phyloP scores from a whole-genome alignment of 306 rosid genomes.

The Dicorynia guianensis region DNA sequence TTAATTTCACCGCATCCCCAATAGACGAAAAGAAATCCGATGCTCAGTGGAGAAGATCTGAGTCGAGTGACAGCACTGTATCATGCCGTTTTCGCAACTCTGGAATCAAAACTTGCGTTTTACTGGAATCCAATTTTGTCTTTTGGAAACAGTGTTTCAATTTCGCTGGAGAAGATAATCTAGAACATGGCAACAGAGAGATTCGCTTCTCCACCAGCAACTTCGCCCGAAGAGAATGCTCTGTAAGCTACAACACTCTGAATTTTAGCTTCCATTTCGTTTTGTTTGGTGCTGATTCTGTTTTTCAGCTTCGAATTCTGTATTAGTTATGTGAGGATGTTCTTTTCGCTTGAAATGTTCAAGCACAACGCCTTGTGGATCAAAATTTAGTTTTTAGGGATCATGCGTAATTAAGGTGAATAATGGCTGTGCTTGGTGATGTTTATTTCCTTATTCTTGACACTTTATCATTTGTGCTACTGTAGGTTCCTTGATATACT shows the following conservation, averaged over 20 bases:
- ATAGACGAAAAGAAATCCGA: no score
- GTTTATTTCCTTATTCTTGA: neutral
- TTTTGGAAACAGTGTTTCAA: neutral
- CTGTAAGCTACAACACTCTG: constrained; percentile 21
- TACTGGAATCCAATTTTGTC: neutral
- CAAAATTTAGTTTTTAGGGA: neutral
- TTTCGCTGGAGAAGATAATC: neutral
- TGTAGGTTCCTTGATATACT: constrained; percentile 88
- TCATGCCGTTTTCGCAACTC: neutral
- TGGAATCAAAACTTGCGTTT: neutral
- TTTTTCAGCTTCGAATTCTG: neutral
- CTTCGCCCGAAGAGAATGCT: constrained; percentile 44
- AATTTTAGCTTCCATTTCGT: neutral
- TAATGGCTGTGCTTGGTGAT: neutral
- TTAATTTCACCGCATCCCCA: no score
- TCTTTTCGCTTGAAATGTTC: neutral
- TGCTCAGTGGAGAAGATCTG: neutral
- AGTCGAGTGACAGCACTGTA: neutral
- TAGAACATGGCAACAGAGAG: constrained; percentile 48
- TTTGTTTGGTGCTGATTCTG: no score
- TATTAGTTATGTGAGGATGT: neutral
- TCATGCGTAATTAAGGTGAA: neutral
- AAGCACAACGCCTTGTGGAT: neutral
- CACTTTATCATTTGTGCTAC: constrained; percentile 5
- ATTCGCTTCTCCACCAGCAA: constrained; percentile 42